These are phyloP conservation scores for Globisporangium nodosum DNA, from an alignment of 352 stramenopile genomes.

Conservation along the genomic window DNA sequence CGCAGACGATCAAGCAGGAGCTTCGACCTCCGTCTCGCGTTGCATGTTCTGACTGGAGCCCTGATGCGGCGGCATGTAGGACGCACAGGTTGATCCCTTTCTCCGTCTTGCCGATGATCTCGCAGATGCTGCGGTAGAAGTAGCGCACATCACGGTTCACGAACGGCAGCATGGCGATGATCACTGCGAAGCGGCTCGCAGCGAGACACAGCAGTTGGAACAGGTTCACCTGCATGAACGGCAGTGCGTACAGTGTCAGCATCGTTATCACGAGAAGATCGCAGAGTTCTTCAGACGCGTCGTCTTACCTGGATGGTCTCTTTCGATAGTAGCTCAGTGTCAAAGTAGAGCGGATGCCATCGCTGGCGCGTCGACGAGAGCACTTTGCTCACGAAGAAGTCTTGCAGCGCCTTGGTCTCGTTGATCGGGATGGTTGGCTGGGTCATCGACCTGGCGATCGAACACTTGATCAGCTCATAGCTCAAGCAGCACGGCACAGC, in stretches of 20 bases:
- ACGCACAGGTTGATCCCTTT: conserved; percentile 40
- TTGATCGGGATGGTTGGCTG: conserved; percentile 50
- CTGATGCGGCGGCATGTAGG: background rate
- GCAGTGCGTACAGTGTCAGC: background rate
- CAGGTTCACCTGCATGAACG: conserved; percentile 30
- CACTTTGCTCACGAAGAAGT: conserved; percentile 64
- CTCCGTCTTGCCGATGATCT: conserved; percentile 41
- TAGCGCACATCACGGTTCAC: conserved; percentile 36
- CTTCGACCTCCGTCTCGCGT: too few species aligned
- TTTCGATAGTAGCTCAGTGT: conserved; percentile 26
- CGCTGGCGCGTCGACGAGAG: conserved; percentile 57
- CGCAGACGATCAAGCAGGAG: background rate
- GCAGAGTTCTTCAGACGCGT: too few species aligned
- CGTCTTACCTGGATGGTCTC: conserved; percentile 33
- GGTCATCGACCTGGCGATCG: conserved; percentile 16
- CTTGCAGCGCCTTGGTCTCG: conserved; percentile 38
- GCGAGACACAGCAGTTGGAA: conserved; percentile 52
- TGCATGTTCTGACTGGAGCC: too few species aligned
- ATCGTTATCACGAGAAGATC: too few species aligned
- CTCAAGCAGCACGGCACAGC: background rate
- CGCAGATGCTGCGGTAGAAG: conserved; percentile 24
- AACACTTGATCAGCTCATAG: conserved; percentile 12
- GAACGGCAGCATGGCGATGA: conserved; percentile 54
- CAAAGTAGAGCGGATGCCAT: conserved; percentile 68
- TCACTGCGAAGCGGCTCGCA: conserved; percentile 41